Base-by-base conservation (phyloP, 2,329 filamentous ascomycete species). In the Xylariaceae sp. region DNA sequence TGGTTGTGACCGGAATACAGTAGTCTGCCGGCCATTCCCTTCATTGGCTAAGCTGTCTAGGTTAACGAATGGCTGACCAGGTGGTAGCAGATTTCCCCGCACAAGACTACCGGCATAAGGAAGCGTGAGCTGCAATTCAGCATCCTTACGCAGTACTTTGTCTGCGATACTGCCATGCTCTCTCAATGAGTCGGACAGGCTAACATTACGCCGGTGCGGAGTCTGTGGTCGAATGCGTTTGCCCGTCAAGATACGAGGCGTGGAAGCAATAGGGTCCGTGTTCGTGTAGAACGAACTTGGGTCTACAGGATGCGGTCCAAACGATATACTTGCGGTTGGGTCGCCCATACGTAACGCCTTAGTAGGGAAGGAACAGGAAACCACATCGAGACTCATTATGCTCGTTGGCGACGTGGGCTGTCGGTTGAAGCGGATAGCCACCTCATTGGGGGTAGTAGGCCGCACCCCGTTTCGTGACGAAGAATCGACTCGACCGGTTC, bases 41-140 rank as follows among this genome's bases (percentile, higher is more conserved):
- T 69, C 69, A 3, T 77, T 77, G 47, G 74, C 76, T 4, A 80
- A 77, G 4, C 80, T 74, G 50, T 84, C 72, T 37, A 85, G 74
- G 43, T 91, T 84, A 41, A 96, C 87, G 67, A 88, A 90, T 0
- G 91, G 84, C 57, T 94, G 88, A 0, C 83, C 83, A 1, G 92
- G 94, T 12, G 91, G 89, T 58, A 95, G 81, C 4, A 96, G 68
- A 55, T 91, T 89, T 11, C 94, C 94, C 49, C 92, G 83, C 26
- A 97, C 91, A 39, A 99, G 80, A 60, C 88, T 92, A 7, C 91
- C 90, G 3, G 87, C 85, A 64, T 89, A 86, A 9, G 87, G 83
- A 27, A 85, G 75, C 7, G 84, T 78, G 59, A 86, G 77, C 11
- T 84, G 71, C 12, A 85, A 72, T 55, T 85, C 81, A 3, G 77